A percentile compares a stretch with the other conserved stretches of the same genome.
phyloP scores from a whole-genome alignment of 2,329 filamentous ascomycete species.

The Albophoma yamanashiensis region DNA sequence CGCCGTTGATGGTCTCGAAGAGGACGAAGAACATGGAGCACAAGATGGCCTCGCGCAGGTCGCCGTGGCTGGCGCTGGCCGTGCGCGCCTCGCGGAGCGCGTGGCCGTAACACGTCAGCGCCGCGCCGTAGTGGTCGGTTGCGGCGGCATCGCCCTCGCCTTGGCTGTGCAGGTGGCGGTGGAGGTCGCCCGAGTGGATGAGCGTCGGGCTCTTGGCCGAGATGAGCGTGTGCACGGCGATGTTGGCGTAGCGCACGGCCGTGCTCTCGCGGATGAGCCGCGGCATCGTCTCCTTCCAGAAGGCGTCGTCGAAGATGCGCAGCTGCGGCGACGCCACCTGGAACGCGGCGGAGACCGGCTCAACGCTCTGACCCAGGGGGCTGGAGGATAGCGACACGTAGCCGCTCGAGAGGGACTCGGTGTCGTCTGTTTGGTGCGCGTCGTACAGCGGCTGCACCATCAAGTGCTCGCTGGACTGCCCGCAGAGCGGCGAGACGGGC shows the following conservation, averaged over 20 bases:
- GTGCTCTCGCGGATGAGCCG: conserved; percentile 20
- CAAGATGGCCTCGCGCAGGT: conserved; percentile 18
- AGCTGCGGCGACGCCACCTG: neutral
- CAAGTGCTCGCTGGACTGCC: neutral
- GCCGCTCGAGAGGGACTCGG: neutral
- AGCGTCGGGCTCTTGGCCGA: conserved; percentile 13
- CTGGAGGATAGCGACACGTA: neutral
- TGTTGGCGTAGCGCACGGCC: conserved; percentile 23
- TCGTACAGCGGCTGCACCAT: neutral
- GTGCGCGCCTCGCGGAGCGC: conserved; percentile 18
- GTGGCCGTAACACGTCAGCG: conserved; percentile 20
- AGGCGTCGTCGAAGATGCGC: conserved; percentile 17
- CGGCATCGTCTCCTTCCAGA: conserved; percentile 25
- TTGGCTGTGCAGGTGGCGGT: neutral
- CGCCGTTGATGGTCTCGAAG: conserved; percentile 26
- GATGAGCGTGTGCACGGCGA: conserved; percentile 23
- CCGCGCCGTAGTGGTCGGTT: conserved; percentile 17
- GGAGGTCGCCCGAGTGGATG: conserved; percentile 2
- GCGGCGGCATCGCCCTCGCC: neutral
- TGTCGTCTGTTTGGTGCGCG: neutral
- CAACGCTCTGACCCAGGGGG: neutral
- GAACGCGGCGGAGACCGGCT: neutral
- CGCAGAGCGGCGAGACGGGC: neutral
- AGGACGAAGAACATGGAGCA: conserved; percentile 26
- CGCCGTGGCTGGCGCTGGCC: conserved; percentile 6